Evolutionary conservation across 345 rosid species (phyloP).

Genomic region (Hibiscus mutabilis): DNA sequence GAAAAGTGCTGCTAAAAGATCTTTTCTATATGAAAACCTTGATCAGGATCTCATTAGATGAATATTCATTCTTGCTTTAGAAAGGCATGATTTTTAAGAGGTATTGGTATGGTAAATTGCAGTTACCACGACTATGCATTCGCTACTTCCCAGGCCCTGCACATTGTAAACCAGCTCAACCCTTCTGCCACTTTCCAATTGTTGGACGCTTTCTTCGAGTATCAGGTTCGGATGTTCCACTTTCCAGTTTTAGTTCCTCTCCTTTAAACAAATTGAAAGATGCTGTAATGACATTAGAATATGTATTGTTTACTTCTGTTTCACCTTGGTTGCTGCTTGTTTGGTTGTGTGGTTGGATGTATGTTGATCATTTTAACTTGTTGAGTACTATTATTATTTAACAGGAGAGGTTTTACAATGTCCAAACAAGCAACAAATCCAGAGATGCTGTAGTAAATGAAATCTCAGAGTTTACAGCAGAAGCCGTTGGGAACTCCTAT

Average conservation of each 20-base stretch:
- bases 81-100: background rate
- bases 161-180: slow-evolving; percentile 48
- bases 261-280: too few relatives aligned
- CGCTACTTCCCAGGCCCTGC: slow-evolving; percentile 69
- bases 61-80: background rate
- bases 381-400: slow-evolving; percentile 7
- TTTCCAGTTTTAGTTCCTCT: too few relatives aligned
- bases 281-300: too few relatives aligned
- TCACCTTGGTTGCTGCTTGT: too few relatives aligned
- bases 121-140: slow-evolving; percentile 90
- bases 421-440: slow-evolving; percentile 50
- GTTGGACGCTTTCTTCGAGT: slow-evolving; percentile 56
- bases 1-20: background rate
- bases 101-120: slow-evolving; percentile 15
- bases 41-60: slow-evolving; percentile 1
- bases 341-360: too few relatives aligned
- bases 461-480: slow-evolving; percentile 45
- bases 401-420: slow-evolving; percentile 66
- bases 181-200: slow-evolving; percentile 53
- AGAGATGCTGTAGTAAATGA: slow-evolving; percentile 44
- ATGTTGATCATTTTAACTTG: background rate
- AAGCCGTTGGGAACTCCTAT: slow-evolving; percentile 50
- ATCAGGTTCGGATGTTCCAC: slow-evolving; percentile 50
- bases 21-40: background rate
- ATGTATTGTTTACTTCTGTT: too few relatives aligned